phyloP scores from a whole-genome alignment of 2,329 filamentous ascomycete genomes.

The Myrmaecium sp. region DNA sequence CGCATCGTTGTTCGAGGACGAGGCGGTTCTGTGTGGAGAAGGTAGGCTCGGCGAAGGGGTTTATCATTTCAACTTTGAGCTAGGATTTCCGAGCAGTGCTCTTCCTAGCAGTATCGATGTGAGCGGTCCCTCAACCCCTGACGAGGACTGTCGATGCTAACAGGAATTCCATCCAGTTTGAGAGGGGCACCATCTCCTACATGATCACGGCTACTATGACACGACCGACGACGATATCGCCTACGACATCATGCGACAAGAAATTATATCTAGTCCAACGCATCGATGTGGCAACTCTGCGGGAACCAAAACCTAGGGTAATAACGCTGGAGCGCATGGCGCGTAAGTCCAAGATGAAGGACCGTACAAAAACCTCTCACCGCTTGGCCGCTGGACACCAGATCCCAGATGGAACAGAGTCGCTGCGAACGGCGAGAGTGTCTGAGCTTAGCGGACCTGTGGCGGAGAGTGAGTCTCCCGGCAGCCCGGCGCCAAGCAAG shows the following conservation, averaged over 20 bases:
- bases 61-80: conserved; percentile 65
- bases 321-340: conserved; percentile 80
- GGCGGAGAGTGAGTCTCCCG: conserved; percentile 17
- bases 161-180: conserved; percentile 48
- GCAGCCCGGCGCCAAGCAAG: conserved; percentile 30
- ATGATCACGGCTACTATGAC: conserved; percentile 81
- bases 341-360: conserved; percentile 48
- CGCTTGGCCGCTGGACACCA: conserved; percentile 7
- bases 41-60: conserved; percentile 56
- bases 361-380: too few species aligned
- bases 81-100: conserved; percentile 50
- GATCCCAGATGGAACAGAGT: neutral
- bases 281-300: conserved; percentile 66
- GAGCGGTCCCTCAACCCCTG: conserved; percentile 20
- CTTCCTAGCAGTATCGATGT: conserved; percentile 92
- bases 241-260: conserved; percentile 62
- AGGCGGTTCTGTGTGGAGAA: conserved; percentile 63
- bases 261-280: conserved; percentile 66
- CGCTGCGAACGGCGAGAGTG: conserved; percentile 1
- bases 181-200: conserved; percentile 84
- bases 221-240: conserved; percentile 68
- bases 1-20: conserved; percentile 68
- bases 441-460: conserved; percentile 11
- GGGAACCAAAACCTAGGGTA: conserved; percentile 58
- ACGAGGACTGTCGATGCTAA: conserved; percentile 4